Evolutionary conservation across 2,329 filamentous ascomycete species (phyloP).

Genomic region (Curvularia verruculosa): DNA sequence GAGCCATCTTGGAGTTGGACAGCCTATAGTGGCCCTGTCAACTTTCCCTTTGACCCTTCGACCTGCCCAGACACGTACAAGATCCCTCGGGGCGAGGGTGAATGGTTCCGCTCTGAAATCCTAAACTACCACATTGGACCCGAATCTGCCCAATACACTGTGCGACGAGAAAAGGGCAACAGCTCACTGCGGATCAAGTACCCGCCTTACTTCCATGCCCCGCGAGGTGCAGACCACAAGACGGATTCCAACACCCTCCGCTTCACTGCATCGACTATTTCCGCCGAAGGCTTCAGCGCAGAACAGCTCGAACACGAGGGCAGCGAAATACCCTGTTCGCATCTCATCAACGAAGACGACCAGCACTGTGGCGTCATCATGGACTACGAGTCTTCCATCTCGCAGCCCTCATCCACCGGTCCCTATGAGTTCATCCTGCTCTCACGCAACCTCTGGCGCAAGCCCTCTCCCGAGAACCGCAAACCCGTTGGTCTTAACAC

Average conservation of each 20-base stretch:
- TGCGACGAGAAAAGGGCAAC: conserved; percentile 35
- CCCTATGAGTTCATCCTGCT: conserved; percentile 40
- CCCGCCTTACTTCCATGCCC: conserved; percentile 36
- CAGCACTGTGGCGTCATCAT: conserved; percentile 42
- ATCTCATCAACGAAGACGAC: conserved; percentile 30
- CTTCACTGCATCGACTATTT: conserved; percentile 34
- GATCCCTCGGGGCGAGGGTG: conserved; percentile 25
- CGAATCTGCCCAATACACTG: conserved; percentile 28
- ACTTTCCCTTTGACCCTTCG: conserved; percentile 44
- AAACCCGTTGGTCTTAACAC: conserved; percentile 22
- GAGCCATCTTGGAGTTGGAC: conserved; percentile 46
- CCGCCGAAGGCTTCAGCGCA: conserved; percentile 33
- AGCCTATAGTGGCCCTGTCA: conserved; percentile 33
- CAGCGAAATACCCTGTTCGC: conserved; percentile 32
- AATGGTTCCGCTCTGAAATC: conserved; percentile 41
- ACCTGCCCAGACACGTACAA: conserved; percentile 39
- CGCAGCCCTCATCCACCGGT: conserved; percentile 21
- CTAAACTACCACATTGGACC: conserved; percentile 36
- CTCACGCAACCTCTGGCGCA: conserved; percentile 35
- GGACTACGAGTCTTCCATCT: conserved; percentile 34
- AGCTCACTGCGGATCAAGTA: conserved; percentile 30
- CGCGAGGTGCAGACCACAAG: conserved; percentile 25
- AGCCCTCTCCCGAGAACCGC: conserved; percentile 20
- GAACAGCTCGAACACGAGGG: conserved; percentile 33
- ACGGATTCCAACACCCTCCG: conserved; percentile 32